These are phyloP conservation scores for Phycomyces nitens DNA, from an alignment of 192 early-diverging fungal species.

Conservation along the genomic window DNA sequence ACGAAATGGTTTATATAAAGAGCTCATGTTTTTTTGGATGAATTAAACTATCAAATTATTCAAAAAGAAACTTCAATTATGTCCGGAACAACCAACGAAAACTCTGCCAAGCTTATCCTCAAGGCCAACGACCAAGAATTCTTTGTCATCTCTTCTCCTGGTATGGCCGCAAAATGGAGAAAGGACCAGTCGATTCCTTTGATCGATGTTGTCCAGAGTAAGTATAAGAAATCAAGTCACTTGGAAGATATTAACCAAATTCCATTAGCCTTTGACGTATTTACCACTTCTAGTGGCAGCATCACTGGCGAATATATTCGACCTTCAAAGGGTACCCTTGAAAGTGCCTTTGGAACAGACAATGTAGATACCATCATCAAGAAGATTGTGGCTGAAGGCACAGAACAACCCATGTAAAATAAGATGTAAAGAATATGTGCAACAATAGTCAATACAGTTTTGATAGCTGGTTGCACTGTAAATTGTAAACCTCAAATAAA, in stretches of 20 bases:
- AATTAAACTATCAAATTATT: neutral
- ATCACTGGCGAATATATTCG: conserved; percentile 25
- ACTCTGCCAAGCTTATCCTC: conserved; percentile 20
- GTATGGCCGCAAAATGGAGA: conserved; percentile 30
- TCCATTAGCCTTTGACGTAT: conserved; percentile 32
- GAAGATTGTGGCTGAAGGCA: conserved; percentile 32
- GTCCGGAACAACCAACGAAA: conserved; percentile 9
- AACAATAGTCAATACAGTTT: too few relatives aligned
- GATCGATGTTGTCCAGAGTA: conserved; percentile 33
- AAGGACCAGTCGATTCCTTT: conserved; percentile 35
- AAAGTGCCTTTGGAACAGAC: conserved; percentile 27
- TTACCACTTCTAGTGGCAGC: conserved; percentile 22
- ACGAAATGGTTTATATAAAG: neutral
- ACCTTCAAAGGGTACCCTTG: conserved; percentile 31
- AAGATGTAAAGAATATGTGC: too few relatives aligned
- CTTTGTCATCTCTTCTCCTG: conserved; percentile 29
- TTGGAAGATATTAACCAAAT: too few relatives aligned
- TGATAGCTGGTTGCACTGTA: too few relatives aligned
- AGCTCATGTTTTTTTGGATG: too few relatives aligned
- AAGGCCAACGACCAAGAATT: conserved; percentile 30
- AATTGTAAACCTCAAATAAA: neutral
- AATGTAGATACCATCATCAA: conserved; percentile 28
- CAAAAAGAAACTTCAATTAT: conserved; percentile 12
- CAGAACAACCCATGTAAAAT: conserved; percentile 21
- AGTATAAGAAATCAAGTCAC: conserved; percentile 1